A percentile compares a stretch with the other conserved stretches of the same genome.
Evolutionary conservation across 805 yeast species (phyloP).

Genomic region (Nakazawaea sp.): DNA sequence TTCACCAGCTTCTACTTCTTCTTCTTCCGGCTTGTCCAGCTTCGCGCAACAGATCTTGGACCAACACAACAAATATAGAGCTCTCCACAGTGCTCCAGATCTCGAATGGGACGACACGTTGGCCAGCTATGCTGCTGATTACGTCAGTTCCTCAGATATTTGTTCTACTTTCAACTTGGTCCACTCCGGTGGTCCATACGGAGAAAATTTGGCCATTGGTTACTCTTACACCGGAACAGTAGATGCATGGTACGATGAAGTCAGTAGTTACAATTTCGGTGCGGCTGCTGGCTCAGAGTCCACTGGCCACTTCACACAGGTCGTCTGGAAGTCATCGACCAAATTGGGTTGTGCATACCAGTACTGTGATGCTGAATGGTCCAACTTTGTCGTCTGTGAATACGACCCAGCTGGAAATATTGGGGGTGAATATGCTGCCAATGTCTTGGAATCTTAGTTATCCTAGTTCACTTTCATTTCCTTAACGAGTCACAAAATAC

Average conservation of each 20-base stretch:
- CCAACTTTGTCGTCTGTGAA: slow-evolving; percentile 65
- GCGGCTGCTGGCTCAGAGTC: slow-evolving; percentile 37
- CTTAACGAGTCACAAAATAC: too few species aligned
- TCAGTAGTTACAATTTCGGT: slow-evolving; percentile 41
- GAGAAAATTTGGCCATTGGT: slow-evolving; percentile 82
- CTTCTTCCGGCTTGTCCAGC: slow-evolving; percentile 14
- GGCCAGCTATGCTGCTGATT: slow-evolving; percentile 47
- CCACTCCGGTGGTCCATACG: slow-evolving; percentile 65
- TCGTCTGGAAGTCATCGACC: slow-evolving; percentile 63
- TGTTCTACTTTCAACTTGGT: slow-evolving; percentile 35
- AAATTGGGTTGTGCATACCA: slow-evolving; percentile 68
- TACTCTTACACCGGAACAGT: slow-evolving; percentile 51
- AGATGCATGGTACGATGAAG: slow-evolving; percentile 73
- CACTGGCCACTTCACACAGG: slow-evolving; percentile 80
- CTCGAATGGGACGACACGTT: slow-evolving; percentile 51
- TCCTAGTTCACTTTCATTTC: too few species aligned
- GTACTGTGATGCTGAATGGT: slow-evolving; percentile 38
- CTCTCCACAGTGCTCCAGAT: slow-evolving; percentile 41
- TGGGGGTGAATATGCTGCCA: slow-evolving; percentile 33
- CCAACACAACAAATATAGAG: slow-evolving; percentile 56
- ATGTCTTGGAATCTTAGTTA: slow-evolving; percentile 23
- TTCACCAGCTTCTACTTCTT: slow-evolving; percentile 13
- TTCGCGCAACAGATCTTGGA: slow-evolving; percentile 42
- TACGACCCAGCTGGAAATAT: slow-evolving; percentile 72
- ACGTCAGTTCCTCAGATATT: slow-evolving; percentile 52